These are phyloP conservation scores for Xylariaceae sp. DNA, from an alignment of 2,329 filamentous ascomycete species.

Conservation along the genomic window DNA sequence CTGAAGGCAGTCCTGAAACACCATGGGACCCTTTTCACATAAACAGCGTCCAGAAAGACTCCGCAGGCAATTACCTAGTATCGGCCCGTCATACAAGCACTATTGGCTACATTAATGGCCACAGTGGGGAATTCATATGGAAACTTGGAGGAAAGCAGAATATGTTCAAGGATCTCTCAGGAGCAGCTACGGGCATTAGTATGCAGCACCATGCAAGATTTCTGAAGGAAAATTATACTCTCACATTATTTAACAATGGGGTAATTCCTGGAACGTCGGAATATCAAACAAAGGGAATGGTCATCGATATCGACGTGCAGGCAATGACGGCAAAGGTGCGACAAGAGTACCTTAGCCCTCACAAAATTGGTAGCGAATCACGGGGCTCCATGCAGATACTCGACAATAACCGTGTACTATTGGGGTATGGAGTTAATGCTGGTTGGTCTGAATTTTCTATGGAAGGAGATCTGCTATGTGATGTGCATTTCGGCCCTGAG, in stretches of 20 bases:
- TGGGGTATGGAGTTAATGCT: too few species aligned
- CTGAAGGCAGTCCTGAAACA: slow-evolving; percentile 4
- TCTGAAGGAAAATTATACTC: slow-evolving; percentile 34
- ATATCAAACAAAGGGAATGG: slow-evolving; percentile 49
- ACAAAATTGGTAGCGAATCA: background rate
- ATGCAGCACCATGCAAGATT: slow-evolving; percentile 47
- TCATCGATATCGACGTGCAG: slow-evolving; percentile 48
- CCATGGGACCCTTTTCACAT: slow-evolving; percentile 46
- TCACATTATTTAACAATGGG: slow-evolving; percentile 46
- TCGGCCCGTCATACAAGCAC: slow-evolving; percentile 40
- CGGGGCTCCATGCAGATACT: slow-evolving; percentile 11
- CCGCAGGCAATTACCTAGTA: slow-evolving; percentile 44
- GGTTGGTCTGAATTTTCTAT: too few species aligned
- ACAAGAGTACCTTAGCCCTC: background rate
- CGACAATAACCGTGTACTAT: too few species aligned
- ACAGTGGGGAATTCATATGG: slow-evolving; percentile 42
- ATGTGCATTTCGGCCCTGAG: too few species aligned
- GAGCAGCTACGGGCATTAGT: slow-evolving; percentile 42
- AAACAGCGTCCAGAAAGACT: slow-evolving; percentile 43
- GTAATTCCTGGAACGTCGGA: slow-evolving; percentile 23
- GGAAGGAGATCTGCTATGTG: too few species aligned
- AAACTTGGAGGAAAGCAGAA: slow-evolving; percentile 42
- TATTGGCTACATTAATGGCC: slow-evolving; percentile 39
- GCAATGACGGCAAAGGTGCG: slow-evolving; percentile 38
- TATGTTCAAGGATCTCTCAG: slow-evolving; percentile 43